Percentiles rank a stretch among this genome's conserved stretches.
phyloP scores from a whole-genome alignment of 192 early-diverging fungal species.

The Linderina pennispora region DNA sequence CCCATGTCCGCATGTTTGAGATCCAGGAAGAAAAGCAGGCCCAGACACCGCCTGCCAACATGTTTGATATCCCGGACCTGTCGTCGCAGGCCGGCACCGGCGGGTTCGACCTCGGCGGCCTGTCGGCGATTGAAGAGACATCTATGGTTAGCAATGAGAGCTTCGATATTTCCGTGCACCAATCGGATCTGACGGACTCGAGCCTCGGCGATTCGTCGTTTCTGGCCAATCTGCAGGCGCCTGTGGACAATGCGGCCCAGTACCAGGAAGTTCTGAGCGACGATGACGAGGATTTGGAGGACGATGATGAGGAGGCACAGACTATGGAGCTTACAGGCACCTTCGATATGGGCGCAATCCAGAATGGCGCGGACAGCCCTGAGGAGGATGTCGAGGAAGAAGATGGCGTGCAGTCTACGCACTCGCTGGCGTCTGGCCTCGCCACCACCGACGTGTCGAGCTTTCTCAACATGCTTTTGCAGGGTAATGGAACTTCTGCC shows the following conservation, averaged over 20 bases:
- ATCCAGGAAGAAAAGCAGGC: slow-evolving; percentile 33
- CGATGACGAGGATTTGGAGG: slow-evolving; percentile 1
- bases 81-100: slow-evolving; percentile 41
- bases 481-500: slow-evolving; percentile 13
- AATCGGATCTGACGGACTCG: slow-evolving; percentile 38
- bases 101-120: slow-evolving; percentile 31
- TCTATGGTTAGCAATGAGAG: slow-evolving; percentile 45
- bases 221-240: background rate
- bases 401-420: background rate
- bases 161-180: slow-evolving; percentile 44
- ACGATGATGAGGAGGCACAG: slow-evolving; percentile 30
- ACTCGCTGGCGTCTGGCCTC: background rate
- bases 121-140: slow-evolving; percentile 33
- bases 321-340: slow-evolving; percentile 40
- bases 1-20: slow-evolving; percentile 47
- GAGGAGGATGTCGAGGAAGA: background rate
- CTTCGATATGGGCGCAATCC: slow-evolving; percentile 22
- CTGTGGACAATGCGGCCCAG: background rate
- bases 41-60: slow-evolving; percentile 9
- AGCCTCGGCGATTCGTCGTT: slow-evolving; percentile 34
- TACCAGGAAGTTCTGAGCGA: background rate
- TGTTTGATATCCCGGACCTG: slow-evolving; percentile 35
- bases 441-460: slow-evolving; percentile 8
- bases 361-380: background rate
- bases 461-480: slow-evolving; percentile 32